A percentile compares a stretch with the other conserved stretches of the same genome.
Conservation (phyloP, 768 basidiomycete genomes). For the Tylopilus plumbeoviolaceoides region DNA sequence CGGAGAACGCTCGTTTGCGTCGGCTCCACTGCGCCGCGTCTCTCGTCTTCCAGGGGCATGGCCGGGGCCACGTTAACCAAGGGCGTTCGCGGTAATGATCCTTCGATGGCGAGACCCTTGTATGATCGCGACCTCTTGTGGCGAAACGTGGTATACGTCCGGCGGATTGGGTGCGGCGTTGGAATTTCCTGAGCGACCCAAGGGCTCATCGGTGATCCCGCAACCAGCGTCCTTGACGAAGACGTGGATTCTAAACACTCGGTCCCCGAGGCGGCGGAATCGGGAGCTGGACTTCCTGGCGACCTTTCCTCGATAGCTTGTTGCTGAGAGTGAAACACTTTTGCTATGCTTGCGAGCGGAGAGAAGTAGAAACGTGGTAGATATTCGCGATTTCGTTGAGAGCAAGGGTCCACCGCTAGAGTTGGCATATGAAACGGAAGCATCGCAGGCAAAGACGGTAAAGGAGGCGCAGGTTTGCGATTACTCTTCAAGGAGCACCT, state of each 20-base stretch:
- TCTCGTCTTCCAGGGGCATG: background rate
- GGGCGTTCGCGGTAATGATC: constrained; percentile 1
- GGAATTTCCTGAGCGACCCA: background rate
- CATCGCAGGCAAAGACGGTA: constrained; percentile 21
- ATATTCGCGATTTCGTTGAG: background rate
- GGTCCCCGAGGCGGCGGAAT: background rate
- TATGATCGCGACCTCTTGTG: constrained; percentile 13
- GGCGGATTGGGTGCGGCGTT: constrained; percentile 1
- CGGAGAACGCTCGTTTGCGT: background rate
- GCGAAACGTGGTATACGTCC: background rate
- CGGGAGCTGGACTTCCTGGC: background rate
- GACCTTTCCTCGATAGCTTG: background rate
- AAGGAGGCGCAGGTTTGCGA: constrained; percentile 17
- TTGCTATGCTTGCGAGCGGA: constrained; percentile 10
- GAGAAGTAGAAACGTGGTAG: constrained; percentile 21
- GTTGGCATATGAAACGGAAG: constrained; percentile 6
- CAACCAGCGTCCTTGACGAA: background rate
- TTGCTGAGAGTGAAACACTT: constrained; percentile 1
- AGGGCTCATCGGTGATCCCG: background rate
- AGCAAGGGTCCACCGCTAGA: background rate
- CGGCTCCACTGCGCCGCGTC: background rate
- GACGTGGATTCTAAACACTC: background rate
- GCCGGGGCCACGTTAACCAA: background rate
- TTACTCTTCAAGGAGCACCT: constrained; percentile 8
- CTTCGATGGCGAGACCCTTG: constrained; percentile 6